A percentile compares a stretch with the other conserved stretches of the same genome.
phyloP scores from a whole-genome alignment of 306 rosid species.

The Herpetospermum pedunculosum region DNA sequence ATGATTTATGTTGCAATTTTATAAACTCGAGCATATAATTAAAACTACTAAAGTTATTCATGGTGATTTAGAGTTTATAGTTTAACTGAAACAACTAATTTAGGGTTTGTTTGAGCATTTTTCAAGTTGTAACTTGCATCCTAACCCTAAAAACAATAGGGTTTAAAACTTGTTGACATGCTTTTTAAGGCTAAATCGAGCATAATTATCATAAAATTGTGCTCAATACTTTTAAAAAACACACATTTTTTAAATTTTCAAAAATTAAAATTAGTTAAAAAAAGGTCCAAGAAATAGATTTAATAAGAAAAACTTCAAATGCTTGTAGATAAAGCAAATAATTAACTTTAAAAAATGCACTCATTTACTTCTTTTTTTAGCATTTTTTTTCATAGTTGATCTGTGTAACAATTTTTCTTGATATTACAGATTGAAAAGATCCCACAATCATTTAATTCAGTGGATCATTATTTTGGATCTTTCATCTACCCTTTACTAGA shows the following conservation, averaged over 20 bases:
- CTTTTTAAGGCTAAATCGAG: not conserved
- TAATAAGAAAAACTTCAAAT: not conserved
- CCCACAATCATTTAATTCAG: slow-evolving; percentile 31
- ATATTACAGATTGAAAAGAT: slow-evolving; percentile 33
- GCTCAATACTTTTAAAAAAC: no score
- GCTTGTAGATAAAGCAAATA: not conserved
- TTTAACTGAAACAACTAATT: no score
- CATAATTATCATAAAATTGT: no score
- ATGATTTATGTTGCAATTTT: no score
- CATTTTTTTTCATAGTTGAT: not conserved
- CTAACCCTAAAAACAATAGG: no score
- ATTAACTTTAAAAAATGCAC: not conserved
- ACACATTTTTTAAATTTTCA: not conserved
- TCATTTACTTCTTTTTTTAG: not conserved
- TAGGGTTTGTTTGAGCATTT: no score
- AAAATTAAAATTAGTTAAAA: no score
- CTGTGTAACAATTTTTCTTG: not conserved
- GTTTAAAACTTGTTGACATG: not conserved
- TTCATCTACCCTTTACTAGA: slow-evolving; percentile 47
- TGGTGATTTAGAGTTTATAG: no score
- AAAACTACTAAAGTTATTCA: no score
- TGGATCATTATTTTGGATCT: slow-evolving; percentile 30
- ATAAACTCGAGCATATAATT: no score
- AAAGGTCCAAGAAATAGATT: not conserved
- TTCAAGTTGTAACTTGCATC: no score